A percentile compares a stretch with the other conserved stretches of the same genome.
Conservation (phyloP, 1,139 yeast species). For the Geotrichum aggregatum region DNA sequence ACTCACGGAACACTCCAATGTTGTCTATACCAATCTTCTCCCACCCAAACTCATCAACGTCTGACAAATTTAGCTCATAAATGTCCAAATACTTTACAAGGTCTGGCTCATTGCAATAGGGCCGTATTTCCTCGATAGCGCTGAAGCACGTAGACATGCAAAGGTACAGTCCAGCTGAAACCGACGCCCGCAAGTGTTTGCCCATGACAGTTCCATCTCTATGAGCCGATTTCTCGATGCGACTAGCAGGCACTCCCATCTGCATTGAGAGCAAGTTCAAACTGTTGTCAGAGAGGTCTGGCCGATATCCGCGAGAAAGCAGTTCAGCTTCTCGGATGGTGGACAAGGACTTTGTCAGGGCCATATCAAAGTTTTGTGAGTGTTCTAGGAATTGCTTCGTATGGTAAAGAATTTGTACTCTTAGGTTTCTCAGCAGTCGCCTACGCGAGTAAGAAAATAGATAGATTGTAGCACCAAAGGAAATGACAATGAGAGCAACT, state of each 20-base stretch:
- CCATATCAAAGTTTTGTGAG: constrained; percentile 36
- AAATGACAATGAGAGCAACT: background rate
- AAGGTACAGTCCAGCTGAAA: constrained; percentile 35
- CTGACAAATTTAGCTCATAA: constrained; percentile 38
- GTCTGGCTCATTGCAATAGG: constrained; percentile 36
- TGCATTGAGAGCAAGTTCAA: background rate
- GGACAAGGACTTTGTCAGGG: constrained; percentile 34
- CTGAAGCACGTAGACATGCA: constrained; percentile 29
- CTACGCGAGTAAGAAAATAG: constrained; percentile 38
- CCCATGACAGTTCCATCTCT: constrained; percentile 26
- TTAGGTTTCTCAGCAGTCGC: constrained; percentile 35
- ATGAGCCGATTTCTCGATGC: background rate
- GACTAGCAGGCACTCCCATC: background rate
- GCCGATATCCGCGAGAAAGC: background rate
- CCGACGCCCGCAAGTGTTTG: constrained; percentile 33
- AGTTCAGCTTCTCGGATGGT: constrained; percentile 40
- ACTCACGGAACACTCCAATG: constrained; percentile 25
- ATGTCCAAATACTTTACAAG: constrained; percentile 44
- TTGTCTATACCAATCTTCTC: constrained; percentile 24
- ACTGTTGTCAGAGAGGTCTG: background rate
- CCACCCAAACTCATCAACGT: constrained; percentile 26
- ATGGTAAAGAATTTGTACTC: constrained; percentile 35
- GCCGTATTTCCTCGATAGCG: constrained; percentile 33
- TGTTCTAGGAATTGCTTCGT: constrained; percentile 33
- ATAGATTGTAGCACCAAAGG: constrained; percentile 29